These are phyloP conservation scores for Dipteronia sinensis DNA, from an alignment of 345 rosid genomes.

Conservation along the genomic window DNA sequence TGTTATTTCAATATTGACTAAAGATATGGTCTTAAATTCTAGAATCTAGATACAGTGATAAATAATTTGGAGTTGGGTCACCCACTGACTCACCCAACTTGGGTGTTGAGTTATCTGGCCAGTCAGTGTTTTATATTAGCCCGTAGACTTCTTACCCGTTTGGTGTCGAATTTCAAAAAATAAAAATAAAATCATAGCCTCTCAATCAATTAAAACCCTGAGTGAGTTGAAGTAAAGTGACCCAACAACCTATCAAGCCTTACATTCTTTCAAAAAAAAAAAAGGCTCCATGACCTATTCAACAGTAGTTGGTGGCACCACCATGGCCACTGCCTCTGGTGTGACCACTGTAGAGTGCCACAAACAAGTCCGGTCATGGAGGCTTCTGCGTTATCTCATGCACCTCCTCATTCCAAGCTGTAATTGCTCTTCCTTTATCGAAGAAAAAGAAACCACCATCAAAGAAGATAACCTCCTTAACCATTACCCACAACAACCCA, in stretches of 20 bases:
- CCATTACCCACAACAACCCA: slow-evolving; percentile 17
- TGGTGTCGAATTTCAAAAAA: too few relatives aligned
- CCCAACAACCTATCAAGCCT: slow-evolving; percentile 25
- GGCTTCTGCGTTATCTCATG: slow-evolving; percentile 57
- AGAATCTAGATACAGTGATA: background rate
- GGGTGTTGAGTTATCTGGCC: background rate
- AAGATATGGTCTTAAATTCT: background rate
- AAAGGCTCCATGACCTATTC: slow-evolving; percentile 40
- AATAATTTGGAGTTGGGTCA: background rate
- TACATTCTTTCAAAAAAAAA: background rate
- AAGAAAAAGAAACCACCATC: slow-evolving; percentile 26
- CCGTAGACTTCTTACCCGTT: too few relatives aligned
- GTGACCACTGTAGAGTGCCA: slow-evolving; percentile 72
- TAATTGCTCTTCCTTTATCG: slow-evolving; percentile 35
- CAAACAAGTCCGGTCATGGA: slow-evolving; percentile 80
- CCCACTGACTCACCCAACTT: too few relatives aligned
- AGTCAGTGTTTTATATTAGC: too few relatives aligned
- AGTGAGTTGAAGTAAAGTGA: background rate
- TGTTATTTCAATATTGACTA: background rate
- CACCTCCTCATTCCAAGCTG: slow-evolving; percentile 67
- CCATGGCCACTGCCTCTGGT: slow-evolving; percentile 23
- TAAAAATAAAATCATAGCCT: too few relatives aligned
- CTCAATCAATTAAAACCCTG: background rate
- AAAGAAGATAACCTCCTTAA: slow-evolving; percentile 21
- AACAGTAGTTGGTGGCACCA: slow-evolving; percentile 33